Evolutionary conservation across 2,329 filamentous ascomycete species (phyloP).

Genomic region (Cryphonectria parasitica): DNA sequence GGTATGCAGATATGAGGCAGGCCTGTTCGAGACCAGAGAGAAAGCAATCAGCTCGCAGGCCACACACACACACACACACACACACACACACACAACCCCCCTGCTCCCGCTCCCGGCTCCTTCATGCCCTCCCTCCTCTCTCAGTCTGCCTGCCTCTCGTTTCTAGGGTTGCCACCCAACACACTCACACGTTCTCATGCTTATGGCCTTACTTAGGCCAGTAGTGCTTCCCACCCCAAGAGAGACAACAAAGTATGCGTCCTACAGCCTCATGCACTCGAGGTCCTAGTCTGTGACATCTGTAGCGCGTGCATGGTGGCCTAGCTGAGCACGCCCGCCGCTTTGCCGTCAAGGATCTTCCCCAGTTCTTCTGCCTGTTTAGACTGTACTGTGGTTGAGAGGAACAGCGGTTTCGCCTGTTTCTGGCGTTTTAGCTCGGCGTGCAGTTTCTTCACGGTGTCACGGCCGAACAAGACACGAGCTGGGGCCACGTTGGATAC

Average conservation of each 20-base stretch:
- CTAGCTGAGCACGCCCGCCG: conserved; percentile 30
- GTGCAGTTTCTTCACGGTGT: conserved; percentile 51
- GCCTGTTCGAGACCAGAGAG: conserved; percentile 28
- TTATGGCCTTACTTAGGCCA: conserved; percentile 64
- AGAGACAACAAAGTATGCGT: conserved; percentile 59
- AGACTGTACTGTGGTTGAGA: conserved; percentile 57
- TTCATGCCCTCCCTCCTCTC: no score
- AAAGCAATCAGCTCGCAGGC: not conserved
- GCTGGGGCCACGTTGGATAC: conserved; percentile 56
- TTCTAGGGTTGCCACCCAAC: not conserved
- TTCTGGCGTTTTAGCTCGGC: conserved; percentile 47
- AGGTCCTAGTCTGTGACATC: conserved; percentile 61
- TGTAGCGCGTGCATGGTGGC: conserved; percentile 66
- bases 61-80: not conserved
- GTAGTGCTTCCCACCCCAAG: conserved; percentile 67
- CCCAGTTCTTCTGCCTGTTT: conserved; percentile 49
- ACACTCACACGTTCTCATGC: conserved; percentile 49
- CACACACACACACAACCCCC: not conserved
- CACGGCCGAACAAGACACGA: conserved; percentile 58
- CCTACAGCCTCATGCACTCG: conserved; percentile 46
- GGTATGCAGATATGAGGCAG: conserved; percentile 60
- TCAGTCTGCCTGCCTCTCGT: not conserved
- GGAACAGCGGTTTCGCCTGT: conserved; percentile 51
- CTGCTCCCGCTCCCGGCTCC: no score
- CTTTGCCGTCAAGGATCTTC: conserved; percentile 41